These are phyloP conservation scores for Protostelium mycophagum DNA, from an alignment of 78 protist species.

Conservation along the genomic window DNA sequence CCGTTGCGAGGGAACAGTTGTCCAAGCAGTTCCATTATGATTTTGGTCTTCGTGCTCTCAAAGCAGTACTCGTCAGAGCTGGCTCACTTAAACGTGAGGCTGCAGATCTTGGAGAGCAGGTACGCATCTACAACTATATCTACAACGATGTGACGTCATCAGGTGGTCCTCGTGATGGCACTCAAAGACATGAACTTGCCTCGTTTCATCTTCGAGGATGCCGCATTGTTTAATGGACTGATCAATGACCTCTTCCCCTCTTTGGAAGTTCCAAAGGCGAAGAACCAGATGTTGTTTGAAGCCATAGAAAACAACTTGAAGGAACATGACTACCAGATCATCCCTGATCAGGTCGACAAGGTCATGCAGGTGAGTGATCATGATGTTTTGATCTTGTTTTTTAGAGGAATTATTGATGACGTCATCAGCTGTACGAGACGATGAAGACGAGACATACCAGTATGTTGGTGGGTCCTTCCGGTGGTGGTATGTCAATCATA, in stretches of 20 bases:
- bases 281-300: constrained; percentile 10
- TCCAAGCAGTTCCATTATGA: constrained; percentile 97
- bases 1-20: constrained; percentile 89
- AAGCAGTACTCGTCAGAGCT: constrained; percentile 89
- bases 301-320: not conserved
- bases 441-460: constrained; percentile 85
- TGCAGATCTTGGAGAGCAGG: constrained; percentile 51
- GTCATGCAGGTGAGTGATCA: constrained; percentile 20
- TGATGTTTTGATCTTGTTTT: too few species aligned
- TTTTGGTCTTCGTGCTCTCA: constrained; percentile 98
- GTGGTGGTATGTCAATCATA: constrained; percentile 9
- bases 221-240: constrained; percentile 73
- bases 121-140: not conserved
- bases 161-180: constrained; percentile 50
- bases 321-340: not conserved
- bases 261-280: constrained; percentile 42
- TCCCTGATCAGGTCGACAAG: constrained; percentile 4
- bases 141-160: not conserved
- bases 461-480: constrained; percentile 96
- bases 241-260: constrained; percentile 91
- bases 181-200: constrained; percentile 85
- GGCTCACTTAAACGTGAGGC: constrained; percentile 85
- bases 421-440: constrained; percentile 82
- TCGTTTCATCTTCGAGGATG: constrained; percentile 88
- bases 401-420: constrained; percentile 22